Evolutionary conservation across 1,284 basidiomycete species (phyloP).

Genomic region (Earliella scabrosa): DNA sequence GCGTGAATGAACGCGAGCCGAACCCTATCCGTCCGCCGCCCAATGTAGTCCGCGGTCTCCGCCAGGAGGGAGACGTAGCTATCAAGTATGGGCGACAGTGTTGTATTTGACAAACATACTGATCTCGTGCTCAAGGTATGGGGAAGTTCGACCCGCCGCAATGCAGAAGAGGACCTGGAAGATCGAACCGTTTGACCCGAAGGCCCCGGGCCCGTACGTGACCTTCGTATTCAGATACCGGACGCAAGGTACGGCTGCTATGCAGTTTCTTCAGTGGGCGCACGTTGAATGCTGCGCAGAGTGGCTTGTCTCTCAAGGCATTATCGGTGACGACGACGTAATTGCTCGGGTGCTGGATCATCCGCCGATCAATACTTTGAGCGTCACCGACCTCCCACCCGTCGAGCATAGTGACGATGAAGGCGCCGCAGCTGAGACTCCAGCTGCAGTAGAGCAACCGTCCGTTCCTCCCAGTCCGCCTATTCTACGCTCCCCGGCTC

Average conservation of each 20-base stretch:
- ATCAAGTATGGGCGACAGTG: conserved; percentile 13
- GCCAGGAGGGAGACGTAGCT: conserved; percentile 22
- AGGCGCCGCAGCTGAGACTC: neutral
- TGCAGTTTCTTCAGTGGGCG: too few species aligned
- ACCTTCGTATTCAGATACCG: conserved; percentile 65
- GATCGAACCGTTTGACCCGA: conserved; percentile 47
- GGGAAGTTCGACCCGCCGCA: conserved; percentile 7
- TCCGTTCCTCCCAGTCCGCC: neutral
- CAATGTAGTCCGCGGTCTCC: conserved; percentile 20
- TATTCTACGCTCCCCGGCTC: neutral
- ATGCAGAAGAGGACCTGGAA: conserved; percentile 48
- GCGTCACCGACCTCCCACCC: conserved; percentile 1
- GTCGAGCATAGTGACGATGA: conserved; percentile 7
- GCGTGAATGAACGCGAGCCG: conserved; percentile 28
- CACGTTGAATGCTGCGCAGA: conserved; percentile 17
- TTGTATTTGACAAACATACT: neutral
- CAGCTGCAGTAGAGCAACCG: neutral
- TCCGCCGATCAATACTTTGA: neutral
- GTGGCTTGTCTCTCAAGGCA: conserved; percentile 32
- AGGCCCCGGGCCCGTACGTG: conserved; percentile 48
- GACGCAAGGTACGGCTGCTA: conserved; percentile 42
- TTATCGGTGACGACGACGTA: conserved; percentile 21
- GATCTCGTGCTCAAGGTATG: conserved; percentile 8
- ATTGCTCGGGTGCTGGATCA: neutral
- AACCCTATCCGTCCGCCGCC: conserved; percentile 26